Evolutionary conservation across 805 yeast species (phyloP), one percentile per base, ranked within the genome.

Genomic region (Ogataea nitratoaversa): DNA sequence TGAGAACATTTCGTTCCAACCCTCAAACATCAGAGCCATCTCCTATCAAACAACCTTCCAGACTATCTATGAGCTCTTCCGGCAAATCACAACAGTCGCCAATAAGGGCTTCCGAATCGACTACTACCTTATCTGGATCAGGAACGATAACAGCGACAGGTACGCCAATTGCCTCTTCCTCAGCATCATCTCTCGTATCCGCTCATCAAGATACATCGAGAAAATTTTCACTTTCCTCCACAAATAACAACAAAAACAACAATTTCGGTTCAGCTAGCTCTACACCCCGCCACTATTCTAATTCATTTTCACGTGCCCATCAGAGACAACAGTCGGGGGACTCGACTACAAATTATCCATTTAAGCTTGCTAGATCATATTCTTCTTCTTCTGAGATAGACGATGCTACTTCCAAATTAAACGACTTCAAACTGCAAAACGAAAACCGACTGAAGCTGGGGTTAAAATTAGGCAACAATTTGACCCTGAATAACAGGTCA

Each of bases 1-100:
- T 52, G 29, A 43, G 66, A 42, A 61, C 63, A 3, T 62, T 62
- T 42, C 45, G 66, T 31, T 60, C 64, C 6, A 55, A 54, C 38
- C 52, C 60, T 8, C 56, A 50, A 36, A 38, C 49, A n/a, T 53
- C 60, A 2, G 59, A 57, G 9, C 30, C 25, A 3, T 56, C 61
- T 17, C 59, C 59, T 11, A 34, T 46, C 19, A 56, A 56, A 37
- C 43, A 36, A 25, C 34, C 20, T 14, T 13, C 28, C 6, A 35
- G 38, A 20, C 29, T 6, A n/a, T 36, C 38, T 9, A 14, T 29
- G 16, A 36, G 20, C 20, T 22, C 23, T 9, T 22, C 24, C 30
- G 13, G 29, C 32, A 20, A 32, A 34, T 19, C 43, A 42, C 42
- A 35, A 30, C 22, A 41, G 9, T 41, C 48, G 24, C 48, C 49